phyloP scores from a whole-genome alignment of 148 eudicot species.

The Camellia japonica region DNA sequence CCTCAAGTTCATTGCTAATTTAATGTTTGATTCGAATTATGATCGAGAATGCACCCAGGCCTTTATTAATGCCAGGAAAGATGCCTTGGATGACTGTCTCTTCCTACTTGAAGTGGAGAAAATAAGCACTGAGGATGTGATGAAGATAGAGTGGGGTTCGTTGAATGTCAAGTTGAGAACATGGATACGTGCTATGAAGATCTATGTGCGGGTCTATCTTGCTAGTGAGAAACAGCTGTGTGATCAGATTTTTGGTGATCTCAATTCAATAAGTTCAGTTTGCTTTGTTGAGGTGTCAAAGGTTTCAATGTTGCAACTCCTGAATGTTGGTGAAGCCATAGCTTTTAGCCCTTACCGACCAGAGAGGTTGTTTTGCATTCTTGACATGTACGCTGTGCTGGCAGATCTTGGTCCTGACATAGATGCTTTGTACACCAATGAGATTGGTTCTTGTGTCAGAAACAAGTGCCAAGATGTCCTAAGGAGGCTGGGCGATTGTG shows the following conservation, averaged over 20 bases:
- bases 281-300: constrained; percentile 73
- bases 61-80: constrained; percentile 54
- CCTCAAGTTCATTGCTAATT: constrained; percentile 56
- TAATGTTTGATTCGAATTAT: constrained; percentile 68
- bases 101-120: constrained; percentile 66
- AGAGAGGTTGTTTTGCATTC: constrained; percentile 63
- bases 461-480: constrained; percentile 55
- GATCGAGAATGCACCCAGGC: constrained; percentile 72
- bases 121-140: constrained; percentile 79
- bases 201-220: constrained; percentile 55
- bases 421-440: constrained; percentile 44
- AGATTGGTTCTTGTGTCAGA: constrained; percentile 39
- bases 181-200: constrained; percentile 73
- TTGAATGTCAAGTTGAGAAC: constrained; percentile 66
- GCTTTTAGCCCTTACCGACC: constrained; percentile 76
- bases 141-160: constrained; percentile 73
- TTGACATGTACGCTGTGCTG: constrained; percentile 77
- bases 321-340: constrained; percentile 75
- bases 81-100: constrained; percentile 69
- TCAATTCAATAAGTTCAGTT: constrained; percentile 33
- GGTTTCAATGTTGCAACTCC: constrained; percentile 52
- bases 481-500: constrained; percentile 58
- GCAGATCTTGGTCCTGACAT: constrained; percentile 53
- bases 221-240: no score
- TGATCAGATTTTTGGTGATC: no score